Conservation (phyloP, 805 yeast genomes). For the Spathaspora sp. region DNA sequence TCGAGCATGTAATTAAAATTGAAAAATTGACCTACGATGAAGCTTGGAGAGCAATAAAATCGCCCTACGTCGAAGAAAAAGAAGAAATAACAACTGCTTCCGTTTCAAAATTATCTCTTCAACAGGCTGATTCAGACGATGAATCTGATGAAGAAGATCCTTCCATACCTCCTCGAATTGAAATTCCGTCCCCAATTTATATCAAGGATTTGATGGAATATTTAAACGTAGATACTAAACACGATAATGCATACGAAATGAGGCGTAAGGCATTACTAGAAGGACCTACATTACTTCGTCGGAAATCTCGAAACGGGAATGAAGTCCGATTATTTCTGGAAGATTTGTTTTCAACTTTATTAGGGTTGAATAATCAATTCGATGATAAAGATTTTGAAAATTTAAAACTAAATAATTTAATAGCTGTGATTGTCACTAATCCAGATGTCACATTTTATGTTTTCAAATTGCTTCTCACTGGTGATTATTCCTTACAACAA, state of each 20-base stretch:
- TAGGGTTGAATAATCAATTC: slow-evolving; percentile 54
- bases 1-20: slow-evolving; percentile 10
- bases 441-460: slow-evolving; percentile 42
- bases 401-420: slow-evolving; percentile 59
- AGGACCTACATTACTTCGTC: slow-evolving; percentile 60
- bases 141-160: slow-evolving; percentile 49
- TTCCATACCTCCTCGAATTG: slow-evolving; percentile 29
- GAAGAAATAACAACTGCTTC: neutral
- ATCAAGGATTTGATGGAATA: slow-evolving; percentile 67
- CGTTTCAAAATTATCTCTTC: neutral
- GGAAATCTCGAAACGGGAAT: slow-evolving; percentile 36
- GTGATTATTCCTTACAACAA: slow-evolving; percentile 81
- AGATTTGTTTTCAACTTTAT: slow-evolving; percentile 47
- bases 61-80: slow-evolving; percentile 18
- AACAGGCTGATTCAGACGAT: slow-evolving; percentile 7
- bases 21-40: slow-evolving; percentile 5
- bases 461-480: slow-evolving; percentile 49
- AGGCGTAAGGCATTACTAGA: slow-evolving; percentile 44
- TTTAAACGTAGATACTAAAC: slow-evolving; percentile 43
- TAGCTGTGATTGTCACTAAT: slow-evolving; percentile 57
- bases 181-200: slow-evolving; percentile 55
- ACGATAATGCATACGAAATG: slow-evolving; percentile 46
- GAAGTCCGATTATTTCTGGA: slow-evolving; percentile 61
- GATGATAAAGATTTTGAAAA: slow-evolving; percentile 60
- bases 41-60: slow-evolving; percentile 18